phyloP scores from a whole-genome alignment of 306 rosid species.

The Mimosa pudica region DNA sequence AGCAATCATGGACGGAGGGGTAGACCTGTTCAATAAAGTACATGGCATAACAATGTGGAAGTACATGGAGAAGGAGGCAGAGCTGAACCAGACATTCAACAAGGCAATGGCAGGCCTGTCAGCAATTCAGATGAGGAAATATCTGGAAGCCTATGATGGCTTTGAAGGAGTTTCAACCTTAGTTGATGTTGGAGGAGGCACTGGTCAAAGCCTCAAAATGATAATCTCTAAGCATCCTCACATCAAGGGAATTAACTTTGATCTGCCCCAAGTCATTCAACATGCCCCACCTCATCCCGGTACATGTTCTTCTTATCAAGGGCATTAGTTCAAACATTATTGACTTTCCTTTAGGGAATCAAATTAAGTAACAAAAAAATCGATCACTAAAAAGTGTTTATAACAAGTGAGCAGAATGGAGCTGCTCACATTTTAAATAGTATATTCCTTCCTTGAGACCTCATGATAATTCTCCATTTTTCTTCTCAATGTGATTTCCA shows the following conservation, averaged over 20 bases:
- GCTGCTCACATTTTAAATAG: too few species aligned
- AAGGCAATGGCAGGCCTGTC: slow-evolving; percentile 15
- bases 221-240: slow-evolving; percentile 27
- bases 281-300: slow-evolving; percentile 30
- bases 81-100: slow-evolving; percentile 22
- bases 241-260: slow-evolving; percentile 30
- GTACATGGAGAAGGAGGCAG: slow-evolving; percentile 8
- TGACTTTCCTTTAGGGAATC: background rate
- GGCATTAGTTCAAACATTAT: background rate
- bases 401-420: too few species aligned
- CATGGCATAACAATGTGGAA: slow-evolving; percentile 18
- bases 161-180: slow-evolving; percentile 22
- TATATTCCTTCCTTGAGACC: too few species aligned
- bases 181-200: slow-evolving; percentile 39
- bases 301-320: background rate
- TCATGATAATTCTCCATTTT: background rate
- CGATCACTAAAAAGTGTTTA: too few species aligned
- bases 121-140: slow-evolving; percentile 21
- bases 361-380: too few species aligned
- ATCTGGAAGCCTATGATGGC: slow-evolving; percentile 13
- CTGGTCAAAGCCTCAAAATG: slow-evolving; percentile 30
- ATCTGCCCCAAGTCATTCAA: slow-evolving; percentile 31
- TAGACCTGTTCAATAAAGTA: slow-evolving; percentile 13
- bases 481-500: background rate
- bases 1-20: slow-evolving; percentile 27